These are phyloP conservation scores for Escallonia herrerae DNA, from an alignment of 129 eudicot genomes.

Conservation along the genomic window DNA sequence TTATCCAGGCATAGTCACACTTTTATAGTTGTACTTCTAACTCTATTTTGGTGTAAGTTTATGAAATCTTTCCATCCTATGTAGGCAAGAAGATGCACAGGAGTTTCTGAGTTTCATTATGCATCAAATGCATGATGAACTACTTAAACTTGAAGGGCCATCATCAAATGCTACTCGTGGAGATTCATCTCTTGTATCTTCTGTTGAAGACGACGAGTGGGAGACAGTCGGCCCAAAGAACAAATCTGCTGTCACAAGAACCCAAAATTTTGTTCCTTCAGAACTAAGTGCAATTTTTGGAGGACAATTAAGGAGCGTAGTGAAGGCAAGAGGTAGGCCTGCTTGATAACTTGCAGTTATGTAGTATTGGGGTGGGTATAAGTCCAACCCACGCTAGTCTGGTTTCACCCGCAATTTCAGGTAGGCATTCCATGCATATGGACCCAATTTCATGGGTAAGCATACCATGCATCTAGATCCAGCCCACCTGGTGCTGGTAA, in stretches of 20 bases:
- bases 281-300: constrained; percentile 84
- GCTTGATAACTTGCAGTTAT: too few species aligned
- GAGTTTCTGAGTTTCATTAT: constrained; percentile 80
- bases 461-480: too few species aligned
- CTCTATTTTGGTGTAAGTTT: background rate
- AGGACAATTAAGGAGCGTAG: constrained; percentile 79
- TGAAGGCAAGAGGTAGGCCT: constrained; percentile 66
- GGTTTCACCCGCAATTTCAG: too few species aligned
- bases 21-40: too few species aligned
- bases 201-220: constrained; percentile 93
- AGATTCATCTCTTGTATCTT: constrained; percentile 54
- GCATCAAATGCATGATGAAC: constrained; percentile 94
- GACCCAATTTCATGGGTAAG: too few species aligned
- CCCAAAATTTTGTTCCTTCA: constrained; percentile 75
- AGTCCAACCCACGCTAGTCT: too few species aligned
- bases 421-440: too few species aligned
- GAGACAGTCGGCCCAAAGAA: constrained; percentile 96
- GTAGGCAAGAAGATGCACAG: constrained; percentile 98
- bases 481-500: too few species aligned
- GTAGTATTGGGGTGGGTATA: too few species aligned
- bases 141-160: constrained; percentile 78
- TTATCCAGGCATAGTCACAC: too few species aligned
- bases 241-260: constrained; percentile 92
- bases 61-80: background rate
- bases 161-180: constrained; percentile 37